Evolutionary conservation across 805 yeast genomes (phyloP), one percentile per base, ranked within the genome.

Genomic region (Candida bentonensis): DNA sequence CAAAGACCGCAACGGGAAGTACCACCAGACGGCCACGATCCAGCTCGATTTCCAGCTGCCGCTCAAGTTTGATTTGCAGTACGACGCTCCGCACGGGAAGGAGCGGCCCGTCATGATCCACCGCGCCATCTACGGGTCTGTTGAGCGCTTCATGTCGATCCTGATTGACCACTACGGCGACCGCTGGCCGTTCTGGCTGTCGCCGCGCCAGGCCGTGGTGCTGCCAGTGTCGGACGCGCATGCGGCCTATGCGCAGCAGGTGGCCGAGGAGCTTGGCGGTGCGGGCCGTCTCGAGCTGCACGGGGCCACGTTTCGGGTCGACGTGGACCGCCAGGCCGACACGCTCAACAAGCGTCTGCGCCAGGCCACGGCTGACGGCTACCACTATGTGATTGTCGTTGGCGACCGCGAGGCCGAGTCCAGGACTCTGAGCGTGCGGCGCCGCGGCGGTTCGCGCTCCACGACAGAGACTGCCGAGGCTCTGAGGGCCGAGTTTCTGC

Each of bases 101-200:
- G 73, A 78, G 47, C 73, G 73, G 39, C 98, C 98, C 2, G 89
- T 92, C n/a, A 78, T 92, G 86, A 75, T 92, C 23, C 98, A 92
- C 58, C 70, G 98, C 45, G 98, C 98, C 0, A 86, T 89, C 1
- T 85, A 86, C 59, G 98, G 98, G 0, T 87, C 96, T 0, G 69
- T 92, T 5, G 98, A 92, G 60, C 70, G 98, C 55, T 92, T 92
- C 57, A 65, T 92, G 64, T 96, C 97, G 1, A 73, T 92, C 47
- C 66, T 92, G 48, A 77, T 92, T 43, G 97, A 92, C 59, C 94
- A 88, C 51, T 85, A 78, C 59, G 74, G 76, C 46, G 98, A 97
- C 0, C 79, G 80, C 52, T 92, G 97, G 97, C 98, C 98, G 7
- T 87, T 92, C 59, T 92, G 98, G 98, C 58, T 92, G 39, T 85